Conservation (phyloP, 331 rosid species). For the Prunus yedoensis region DNA sequence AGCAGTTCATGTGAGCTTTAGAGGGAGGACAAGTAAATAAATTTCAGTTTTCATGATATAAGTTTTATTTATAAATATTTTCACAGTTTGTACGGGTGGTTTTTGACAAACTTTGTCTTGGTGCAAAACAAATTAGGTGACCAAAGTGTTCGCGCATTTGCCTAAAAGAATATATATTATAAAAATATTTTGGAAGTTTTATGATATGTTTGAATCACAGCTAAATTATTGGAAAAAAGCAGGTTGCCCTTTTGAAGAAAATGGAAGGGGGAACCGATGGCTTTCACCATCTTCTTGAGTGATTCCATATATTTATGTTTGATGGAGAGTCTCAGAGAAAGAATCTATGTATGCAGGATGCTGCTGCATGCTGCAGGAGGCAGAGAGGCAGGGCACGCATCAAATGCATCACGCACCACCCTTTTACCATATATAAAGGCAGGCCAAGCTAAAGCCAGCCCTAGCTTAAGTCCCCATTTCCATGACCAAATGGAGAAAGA, state of each 20-base stretch:
- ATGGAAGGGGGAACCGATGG: constrained; percentile 36
- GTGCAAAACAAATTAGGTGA: background rate
- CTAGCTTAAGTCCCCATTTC: constrained; percentile 36
- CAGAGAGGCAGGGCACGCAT: constrained; percentile 26
- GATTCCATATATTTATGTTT: constrained; percentile 39
- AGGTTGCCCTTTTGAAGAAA: constrained; percentile 38
- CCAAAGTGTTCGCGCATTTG: background rate
- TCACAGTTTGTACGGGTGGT: no score
- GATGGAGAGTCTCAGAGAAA: constrained; percentile 4
- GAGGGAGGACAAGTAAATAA: background rate
- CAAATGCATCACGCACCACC: background rate
- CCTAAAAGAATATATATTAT: background rate
- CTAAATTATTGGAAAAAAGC: constrained; percentile 31
- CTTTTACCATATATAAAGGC: constrained; percentile 32
- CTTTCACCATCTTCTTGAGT: constrained; percentile 34
- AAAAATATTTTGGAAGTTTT: constrained; percentile 23
- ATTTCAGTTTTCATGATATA: background rate
- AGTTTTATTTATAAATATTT: background rate
- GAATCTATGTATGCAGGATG: constrained; percentile 20
- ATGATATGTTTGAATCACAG: background rate
- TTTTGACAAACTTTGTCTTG: background rate
- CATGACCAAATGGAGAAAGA: background rate
- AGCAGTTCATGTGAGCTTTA: constrained; percentile 5
- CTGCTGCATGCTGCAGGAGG: background rate
- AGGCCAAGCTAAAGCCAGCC: constrained; percentile 35